Base-by-base conservation (phyloP, 2,329 filamentous ascomycete genomes). In the Ceratocystis cubensis region DNA sequence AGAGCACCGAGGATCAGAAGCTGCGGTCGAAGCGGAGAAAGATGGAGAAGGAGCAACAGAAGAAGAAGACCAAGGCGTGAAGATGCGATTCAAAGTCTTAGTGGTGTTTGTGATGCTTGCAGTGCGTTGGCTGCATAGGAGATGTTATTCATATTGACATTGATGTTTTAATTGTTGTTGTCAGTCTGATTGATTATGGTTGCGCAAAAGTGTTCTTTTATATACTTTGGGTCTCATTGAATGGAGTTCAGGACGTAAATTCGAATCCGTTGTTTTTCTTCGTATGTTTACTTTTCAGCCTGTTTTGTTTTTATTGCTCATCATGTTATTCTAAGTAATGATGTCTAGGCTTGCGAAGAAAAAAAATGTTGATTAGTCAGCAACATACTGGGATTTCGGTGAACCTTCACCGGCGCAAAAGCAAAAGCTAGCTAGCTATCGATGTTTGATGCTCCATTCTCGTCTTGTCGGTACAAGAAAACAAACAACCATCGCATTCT, bases 11-110 rank as follows among this genome's bases (percentile, higher is more conserved):
- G 79, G 89, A 93, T 61, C 88, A 93, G 79, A 89, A 87, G 78
- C 78, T 99, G 75, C 84, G 92, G 71, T 83, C 82, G 67, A 99
- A 99, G 87, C 86, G 90, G 77, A 89, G 94, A 78, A 96, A 86
- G 82, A 76, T 96, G 69, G 94, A 97, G 78, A 91, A 80, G 75
- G 76, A 81, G 75, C 75, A 76, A 75, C 76, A 73, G 67, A 79
- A 81, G 75, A 73, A 71, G 68, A 73, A 73, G 72, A 75, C 65
- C 17, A 67, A 64, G 66, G 61, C 48, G 25, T 65, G 66, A 62
- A 64, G 44, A 33, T 45, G 33, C 28, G 56, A 59, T 30, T 28
- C 56, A 59, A 41, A 46, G 61, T 63, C 30, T 30, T 25, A 6
- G 10, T 33, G 57, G 33, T 57, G 41, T 15, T 41, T 41, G 37